Conservation (phyloP, 805 yeast genomes). For the Teunomyces panamensis region DNA sequence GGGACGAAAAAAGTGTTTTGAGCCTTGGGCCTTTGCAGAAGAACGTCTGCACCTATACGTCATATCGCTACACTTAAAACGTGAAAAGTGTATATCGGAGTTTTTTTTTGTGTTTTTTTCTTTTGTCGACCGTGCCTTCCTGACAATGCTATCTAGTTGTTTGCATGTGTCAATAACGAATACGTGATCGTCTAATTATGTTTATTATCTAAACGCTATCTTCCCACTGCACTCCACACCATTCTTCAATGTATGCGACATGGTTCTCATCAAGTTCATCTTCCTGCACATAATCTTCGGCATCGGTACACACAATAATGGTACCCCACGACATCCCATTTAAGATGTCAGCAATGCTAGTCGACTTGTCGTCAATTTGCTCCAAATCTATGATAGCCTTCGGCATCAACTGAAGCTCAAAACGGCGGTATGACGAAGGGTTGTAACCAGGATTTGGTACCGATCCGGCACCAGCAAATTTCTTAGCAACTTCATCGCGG, state of each 20-base stretch:
- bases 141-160: too few species aligned
- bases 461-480: constrained; percentile 30
- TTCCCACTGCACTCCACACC: constrained; percentile 89
- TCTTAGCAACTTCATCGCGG: constrained; percentile 51
- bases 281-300: constrained; percentile 57
- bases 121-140: too few species aligned
- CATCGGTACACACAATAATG: constrained; percentile 75
- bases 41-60: not conserved
- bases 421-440: constrained; percentile 57
- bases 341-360: constrained; percentile 35
- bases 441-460: constrained; percentile 63
- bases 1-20: not conserved
- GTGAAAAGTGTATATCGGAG: too few species aligned
- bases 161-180: too few species aligned
- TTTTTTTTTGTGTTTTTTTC: too few species aligned
- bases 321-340: constrained; percentile 99
- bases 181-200: too few species aligned
- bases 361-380: constrained; percentile 26
- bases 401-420: constrained; percentile 94
- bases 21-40: not conserved
- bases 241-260: constrained; percentile 81
- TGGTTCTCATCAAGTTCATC: constrained; percentile 50
- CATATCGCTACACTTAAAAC: not conserved
- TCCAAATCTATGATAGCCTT: constrained; percentile 84
- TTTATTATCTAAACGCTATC: constrained; percentile 18